These are phyloP conservation scores for Diplodia corticola DNA, from an alignment of 2,329 filamentous ascomycete genomes.

Conservation along the genomic window DNA sequence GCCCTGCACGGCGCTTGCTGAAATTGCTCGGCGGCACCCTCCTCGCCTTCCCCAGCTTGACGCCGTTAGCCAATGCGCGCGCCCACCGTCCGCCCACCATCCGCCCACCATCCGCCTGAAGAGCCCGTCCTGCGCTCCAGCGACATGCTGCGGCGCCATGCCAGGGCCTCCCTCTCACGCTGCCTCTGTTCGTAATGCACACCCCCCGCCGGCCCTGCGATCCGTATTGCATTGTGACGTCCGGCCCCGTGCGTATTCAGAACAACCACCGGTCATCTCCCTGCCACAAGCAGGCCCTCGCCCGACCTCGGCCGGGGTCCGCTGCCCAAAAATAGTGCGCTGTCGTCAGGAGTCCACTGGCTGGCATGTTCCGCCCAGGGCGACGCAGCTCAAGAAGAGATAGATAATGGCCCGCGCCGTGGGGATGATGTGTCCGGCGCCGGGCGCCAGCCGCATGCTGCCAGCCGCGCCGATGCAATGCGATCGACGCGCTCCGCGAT, in stretches of 20 bases:
- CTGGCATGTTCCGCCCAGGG: neutral
- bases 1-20: constrained; percentile 10
- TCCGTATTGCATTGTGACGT: constrained; percentile 3
- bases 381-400: neutral
- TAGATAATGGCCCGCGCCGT: neutral
- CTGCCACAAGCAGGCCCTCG: neutral
- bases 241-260: neutral
- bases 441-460: constrained; percentile 8
- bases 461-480: constrained; percentile 4
- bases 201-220: constrained; percentile 6
- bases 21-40: constrained; percentile 11
- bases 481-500: constrained; percentile 10
- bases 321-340: constrained; percentile 12
- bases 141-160: neutral
- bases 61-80: constrained; percentile 3
- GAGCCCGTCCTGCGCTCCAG: constrained; percentile 2
- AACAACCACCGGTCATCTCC: neutral
- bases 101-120: constrained; percentile 16
- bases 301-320: neutral
- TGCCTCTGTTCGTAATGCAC: neutral
- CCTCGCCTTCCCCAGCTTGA: neutral
- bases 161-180: neutral
- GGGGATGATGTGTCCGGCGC: neutral
- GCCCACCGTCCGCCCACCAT: constrained; percentile 7
- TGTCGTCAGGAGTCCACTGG: neutral